Evolutionary conservation across 805 yeast genomes (phyloP), one percentile per base, ranked within the genome.

Genomic region (Yarrowia sp.): DNA sequence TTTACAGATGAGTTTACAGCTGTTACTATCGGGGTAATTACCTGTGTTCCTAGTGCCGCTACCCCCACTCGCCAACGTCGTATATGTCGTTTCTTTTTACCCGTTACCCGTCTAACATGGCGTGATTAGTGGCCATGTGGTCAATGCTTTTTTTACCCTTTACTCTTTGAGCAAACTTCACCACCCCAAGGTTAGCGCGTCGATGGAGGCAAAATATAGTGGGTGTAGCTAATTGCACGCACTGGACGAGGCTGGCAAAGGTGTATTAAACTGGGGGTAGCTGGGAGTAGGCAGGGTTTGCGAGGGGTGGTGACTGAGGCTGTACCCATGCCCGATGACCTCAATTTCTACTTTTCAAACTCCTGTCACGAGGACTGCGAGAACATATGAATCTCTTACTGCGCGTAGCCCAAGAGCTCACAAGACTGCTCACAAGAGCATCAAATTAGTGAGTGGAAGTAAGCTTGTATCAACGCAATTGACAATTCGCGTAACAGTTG

Each of bases 361-460:
- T 30, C 38, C 4, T 24, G 30, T 47, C 52, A 30, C 52, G 17
- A 46, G 33, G 19, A n/a, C 34, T 7, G 24, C 12, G 50, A 24
- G 30, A 24, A 24, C 30, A 24, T 24, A n/a, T 24, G 30, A 24
- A 24, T 24, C 30, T 24, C 30, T 4, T 24, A 24, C 30, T 24
- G 30, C 30, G 3, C 30, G 30, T 24, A 24, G 30, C 30, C 6
- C 30, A 24, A 24, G 30, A 24, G 50, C 50, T 46, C 50, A 46
- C 50, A 46, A 47, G 52, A 47, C 52, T 30, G 52, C 52, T 47
- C 52, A 15, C 52, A 47, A 47, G 52, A 47, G 38, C 50, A 24
- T 46, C 38, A 9, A 24, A 24, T 24, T 24, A 24, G 30, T 24
- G 30, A 24, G 30, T 24, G 3, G 30, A 7, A 24, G 30, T 24